A percentile compares a stretch with the other conserved stretches of the same genome.
Evolutionary conservation across 1,139 yeast genomes (phyloP).

Genomic region (Eremothecium cymbalariae): DNA sequence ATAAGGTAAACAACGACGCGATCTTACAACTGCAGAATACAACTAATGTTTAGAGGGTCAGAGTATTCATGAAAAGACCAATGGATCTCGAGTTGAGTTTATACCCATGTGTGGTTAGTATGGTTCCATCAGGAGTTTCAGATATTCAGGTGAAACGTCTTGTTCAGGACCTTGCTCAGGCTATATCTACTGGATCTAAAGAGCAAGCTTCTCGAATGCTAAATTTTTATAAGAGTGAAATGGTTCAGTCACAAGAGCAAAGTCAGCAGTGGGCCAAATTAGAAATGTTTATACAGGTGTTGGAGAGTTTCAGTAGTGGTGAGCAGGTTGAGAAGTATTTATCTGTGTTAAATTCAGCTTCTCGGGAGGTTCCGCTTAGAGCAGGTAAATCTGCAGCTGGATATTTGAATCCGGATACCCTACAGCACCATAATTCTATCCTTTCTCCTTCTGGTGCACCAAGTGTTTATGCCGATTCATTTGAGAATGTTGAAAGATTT

Average conservation of each 20-base stretch:
- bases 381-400: constrained; percentile 3
- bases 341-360: constrained; percentile 14
- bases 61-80: background rate
- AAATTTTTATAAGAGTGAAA: constrained; percentile 1
- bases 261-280: constrained; percentile 3
- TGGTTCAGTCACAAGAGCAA: constrained; percentile 3
- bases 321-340: constrained; percentile 19
- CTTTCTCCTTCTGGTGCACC: constrained; percentile 16
- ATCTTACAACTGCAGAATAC: constrained; percentile 4
- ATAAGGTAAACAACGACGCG: constrained; percentile 4
- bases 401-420: constrained; percentile 12
- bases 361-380: constrained; percentile 8
- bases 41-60: background rate
- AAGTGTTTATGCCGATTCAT: constrained; percentile 32
- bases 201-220: constrained; percentile 2
- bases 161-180: constrained; percentile 3
- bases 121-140: constrained; percentile 2
- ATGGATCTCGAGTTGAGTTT: constrained; percentile 4
- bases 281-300: constrained; percentile 3
- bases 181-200: constrained; percentile 3
- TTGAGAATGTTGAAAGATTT: constrained; percentile 32
- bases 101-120: constrained; percentile 4
- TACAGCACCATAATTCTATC: constrained; percentile 17
- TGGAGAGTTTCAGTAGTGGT: constrained; percentile 9
- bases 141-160: constrained; percentile 4